These are phyloP conservation scores for Cicer arietinum DNA, from an alignment of 306 rosid genomes.

Conservation along the genomic window DNA sequence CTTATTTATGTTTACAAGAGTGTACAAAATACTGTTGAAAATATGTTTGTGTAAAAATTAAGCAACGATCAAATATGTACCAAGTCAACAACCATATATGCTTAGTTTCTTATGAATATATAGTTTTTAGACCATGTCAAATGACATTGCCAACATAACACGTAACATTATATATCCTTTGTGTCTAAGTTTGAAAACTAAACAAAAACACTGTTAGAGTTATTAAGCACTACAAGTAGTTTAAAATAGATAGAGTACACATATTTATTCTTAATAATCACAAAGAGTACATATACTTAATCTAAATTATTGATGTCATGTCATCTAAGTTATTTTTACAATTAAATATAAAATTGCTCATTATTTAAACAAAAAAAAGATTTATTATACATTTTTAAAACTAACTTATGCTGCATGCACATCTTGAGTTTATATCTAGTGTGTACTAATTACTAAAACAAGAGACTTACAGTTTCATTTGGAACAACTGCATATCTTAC, in stretches of 20 bases:
- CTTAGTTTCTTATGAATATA: conserved; percentile 24
- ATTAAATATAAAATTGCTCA: neutral
- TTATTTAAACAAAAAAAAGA: neutral
- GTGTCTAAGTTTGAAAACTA: neutral
- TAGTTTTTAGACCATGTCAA: conserved; percentile 6
- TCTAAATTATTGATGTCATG: neutral
- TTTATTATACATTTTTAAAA: neutral
- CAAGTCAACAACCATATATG: conserved; percentile 28
- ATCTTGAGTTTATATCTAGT: neutral
- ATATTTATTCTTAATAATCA: neutral
- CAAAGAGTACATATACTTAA: neutral
- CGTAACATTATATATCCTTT: too few species aligned
- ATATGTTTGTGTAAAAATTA: neutral
- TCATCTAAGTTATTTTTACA: neutral
- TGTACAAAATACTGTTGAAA: conserved; percentile 32
- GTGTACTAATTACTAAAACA: conserved; percentile 7
- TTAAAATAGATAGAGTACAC: too few species aligned
- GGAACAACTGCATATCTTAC: conserved; percentile 94
- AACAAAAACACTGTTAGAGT: neutral
- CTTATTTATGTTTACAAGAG: conserved; percentile 16
- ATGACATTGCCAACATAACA: neutral
- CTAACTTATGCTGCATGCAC: neutral
- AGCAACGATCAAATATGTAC: conserved; percentile 23
- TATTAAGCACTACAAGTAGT: too few species aligned
- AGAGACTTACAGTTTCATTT: conserved; percentile 75